Percentiles rank a stretch among this genome's conserved stretches.
Conservation (phyloP, 1,139 yeast genomes). For the Diutina scorzettiae region DNA sequence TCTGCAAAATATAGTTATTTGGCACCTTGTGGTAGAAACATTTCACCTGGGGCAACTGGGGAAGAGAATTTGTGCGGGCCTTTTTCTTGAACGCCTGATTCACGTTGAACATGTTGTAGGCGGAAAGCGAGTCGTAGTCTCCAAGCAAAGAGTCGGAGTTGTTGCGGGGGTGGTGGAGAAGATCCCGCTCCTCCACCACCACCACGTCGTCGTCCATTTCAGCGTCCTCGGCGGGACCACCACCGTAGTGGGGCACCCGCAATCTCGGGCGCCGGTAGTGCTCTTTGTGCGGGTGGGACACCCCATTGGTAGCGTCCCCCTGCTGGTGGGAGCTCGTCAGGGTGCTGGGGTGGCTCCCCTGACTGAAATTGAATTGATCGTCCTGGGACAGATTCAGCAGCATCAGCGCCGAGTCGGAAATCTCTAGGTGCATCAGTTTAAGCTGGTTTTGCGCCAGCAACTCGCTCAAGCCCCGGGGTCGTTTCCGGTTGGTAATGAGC, state of each 20-base stretch:
- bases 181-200: slow-evolving; percentile 22
- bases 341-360: neutral
- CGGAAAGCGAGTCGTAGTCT: slow-evolving; percentile 31
- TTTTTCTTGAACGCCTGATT: slow-evolving; percentile 22
- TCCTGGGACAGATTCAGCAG: slow-evolving; percentile 5
- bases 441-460: neutral
- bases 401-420: slow-evolving; percentile 2
- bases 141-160: slow-evolving; percentile 29
- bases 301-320: neutral
- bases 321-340: neutral
- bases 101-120: slow-evolving; percentile 32
- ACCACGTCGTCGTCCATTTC: slow-evolving; percentile 20
- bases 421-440: slow-evolving; percentile 2
- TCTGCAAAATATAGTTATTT: slow-evolving; percentile 24
- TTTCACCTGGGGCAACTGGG: slow-evolving; percentile 47
- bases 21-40: slow-evolving; percentile 33
- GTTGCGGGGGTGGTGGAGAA: slow-evolving; percentile 11
- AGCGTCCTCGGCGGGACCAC: slow-evolving; percentile 7
- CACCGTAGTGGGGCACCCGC: neutral
- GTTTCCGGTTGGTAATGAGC: slow-evolving; percentile 4
- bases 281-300: neutral
- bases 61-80: slow-evolving; percentile 57
- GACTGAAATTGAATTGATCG: neutral
- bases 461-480: slow-evolving; percentile 2
- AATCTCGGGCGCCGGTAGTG: slow-evolving; percentile 1